Evolutionary conservation across 345 rosid genomes (phyloP), one percentile per base, ranked within the genome.

Genomic region (Anacardium occidentale): DNA sequence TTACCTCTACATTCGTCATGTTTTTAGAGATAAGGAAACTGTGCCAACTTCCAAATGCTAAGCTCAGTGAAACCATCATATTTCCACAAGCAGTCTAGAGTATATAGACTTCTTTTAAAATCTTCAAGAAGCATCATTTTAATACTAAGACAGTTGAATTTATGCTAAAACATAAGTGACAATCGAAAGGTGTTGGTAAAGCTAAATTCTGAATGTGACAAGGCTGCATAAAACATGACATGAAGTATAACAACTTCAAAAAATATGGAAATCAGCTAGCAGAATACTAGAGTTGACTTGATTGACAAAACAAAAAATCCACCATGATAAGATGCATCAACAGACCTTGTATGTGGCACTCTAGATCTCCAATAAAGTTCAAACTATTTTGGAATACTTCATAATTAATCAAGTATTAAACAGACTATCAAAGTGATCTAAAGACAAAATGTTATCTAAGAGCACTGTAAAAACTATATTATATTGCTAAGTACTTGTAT

Each of bases 1-100:
- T 5, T 70, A 90, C 96, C 96, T 94, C 97, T 72, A 87, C 90
- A 52, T 94, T 90, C 57, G 96, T 91, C 98, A 90, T 85, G 77
- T 90, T 90, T 66, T 69, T 89, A 62, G 86, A 68, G 13, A 86
- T 70, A 57, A 94, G 96, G 79, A 88, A 91, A 70, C 90, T 81
- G 80, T 94, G 97, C 92, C 91, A 91, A 76, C 84, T 84, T 64
- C 89, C 93, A 29, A 91, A 80, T 32, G 83, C 81, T 45, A 77
- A 50, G 73, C 82, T 76, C 80, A 91, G 75, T 57, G 77, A 82
- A 37, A 80, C 8, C 86, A 80, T 72, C 77, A 83, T 40, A 70
- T 59, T 24, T 60, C 96, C 91, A 62, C 76, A 90, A 66, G 78
- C 26, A 74, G 80, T 70, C 96, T 91, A 77, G 42, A 73, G 51